Evolutionary conservation across 192 early-diverging fungal species (phyloP).

Genomic region (Entomortierella parvispora): DNA sequence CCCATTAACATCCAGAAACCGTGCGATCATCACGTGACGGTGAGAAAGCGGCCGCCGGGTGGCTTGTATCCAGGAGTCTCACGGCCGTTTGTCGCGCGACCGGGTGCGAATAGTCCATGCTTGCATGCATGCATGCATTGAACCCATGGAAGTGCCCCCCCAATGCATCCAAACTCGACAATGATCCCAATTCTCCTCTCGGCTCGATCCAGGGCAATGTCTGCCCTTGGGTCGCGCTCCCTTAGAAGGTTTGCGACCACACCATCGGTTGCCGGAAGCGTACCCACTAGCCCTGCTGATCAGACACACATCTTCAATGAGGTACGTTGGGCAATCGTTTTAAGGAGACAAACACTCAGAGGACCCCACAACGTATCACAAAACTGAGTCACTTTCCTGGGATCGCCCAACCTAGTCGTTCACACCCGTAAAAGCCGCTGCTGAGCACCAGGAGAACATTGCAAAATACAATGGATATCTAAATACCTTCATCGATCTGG

Average conservation of each 20-base stretch:
- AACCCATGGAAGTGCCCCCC: too few species aligned
- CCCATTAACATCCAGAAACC: background rate
- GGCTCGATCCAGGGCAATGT: too few species aligned
- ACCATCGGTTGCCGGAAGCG: background rate
- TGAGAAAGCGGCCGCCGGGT: background rate
- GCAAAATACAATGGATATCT: slow-evolving; percentile 46
- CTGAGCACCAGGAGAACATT: slow-evolving; percentile 38
- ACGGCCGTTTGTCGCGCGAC: too few species aligned
- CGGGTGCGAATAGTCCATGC: too few species aligned
- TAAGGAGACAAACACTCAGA: background rate
- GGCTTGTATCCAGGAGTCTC: too few species aligned
- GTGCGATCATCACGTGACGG: background rate
- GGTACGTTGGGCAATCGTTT: slow-evolving; percentile 11
- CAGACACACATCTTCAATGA: slow-evolving; percentile 19
- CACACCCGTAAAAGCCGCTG: slow-evolving; percentile 20
- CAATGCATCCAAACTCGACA: too few species aligned
- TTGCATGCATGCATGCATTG: too few species aligned
- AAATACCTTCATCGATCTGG: slow-evolving; percentile 57
- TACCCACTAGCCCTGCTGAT: background rate
- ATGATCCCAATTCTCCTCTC: too few species aligned
- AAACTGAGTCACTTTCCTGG: too few species aligned
- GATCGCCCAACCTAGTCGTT: slow-evolving; percentile 23
- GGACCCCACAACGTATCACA: background rate
- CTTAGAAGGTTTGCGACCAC: too few species aligned
- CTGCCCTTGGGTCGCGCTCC: too few species aligned